A percentile compares a stretch with the other conserved stretches of the same genome.
phyloP scores from a whole-genome alignment of 306 rosid genomes.

The Pyrus communis region DNA sequence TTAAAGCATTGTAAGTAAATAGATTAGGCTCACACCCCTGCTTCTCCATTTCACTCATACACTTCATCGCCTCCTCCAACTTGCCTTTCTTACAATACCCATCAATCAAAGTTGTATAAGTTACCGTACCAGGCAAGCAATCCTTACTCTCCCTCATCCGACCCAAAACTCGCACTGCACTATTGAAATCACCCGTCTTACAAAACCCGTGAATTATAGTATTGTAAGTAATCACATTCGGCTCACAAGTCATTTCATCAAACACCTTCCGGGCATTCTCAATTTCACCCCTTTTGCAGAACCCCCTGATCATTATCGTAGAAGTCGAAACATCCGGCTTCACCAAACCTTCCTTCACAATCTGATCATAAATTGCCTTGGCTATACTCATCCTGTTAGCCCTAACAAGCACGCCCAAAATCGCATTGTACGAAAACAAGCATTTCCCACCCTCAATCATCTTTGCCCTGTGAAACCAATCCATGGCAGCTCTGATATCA shows the following conservation, averaged over 20 bases:
- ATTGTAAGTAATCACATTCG: slow-evolving; percentile 38
- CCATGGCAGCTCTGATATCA: slow-evolving; percentile 40
- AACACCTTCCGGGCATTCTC: slow-evolving; percentile 41
- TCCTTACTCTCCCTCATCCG: slow-evolving; percentile 17
- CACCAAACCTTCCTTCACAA: slow-evolving; percentile 22
- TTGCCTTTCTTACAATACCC: slow-evolving; percentile 45
- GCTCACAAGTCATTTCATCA: slow-evolving; percentile 46
- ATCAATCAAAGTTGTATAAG: slow-evolving; percentile 43
- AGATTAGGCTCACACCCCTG: slow-evolving; percentile 32
- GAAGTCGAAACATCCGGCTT: slow-evolving; percentile 34
- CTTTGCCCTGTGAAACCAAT: slow-evolving; percentile 44
- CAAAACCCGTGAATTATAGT: slow-evolving; percentile 36
- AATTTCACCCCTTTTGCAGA: slow-evolving; percentile 35
- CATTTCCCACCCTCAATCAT: slow-evolving; percentile 19
- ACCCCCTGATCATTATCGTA: slow-evolving; percentile 40
- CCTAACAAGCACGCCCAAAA: slow-evolving; percentile 40
- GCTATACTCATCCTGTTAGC: slow-evolving; percentile 34
- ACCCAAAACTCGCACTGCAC: slow-evolving; percentile 26
- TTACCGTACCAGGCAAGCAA: slow-evolving; percentile 38
- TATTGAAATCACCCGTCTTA: slow-evolving; percentile 33
- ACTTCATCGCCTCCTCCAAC: slow-evolving; percentile 25
- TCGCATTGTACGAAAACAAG: slow-evolving; percentile 31
- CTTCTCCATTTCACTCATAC: slow-evolving; percentile 33
- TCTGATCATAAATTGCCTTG: slow-evolving; percentile 32
- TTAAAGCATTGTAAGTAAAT: slow-evolving; percentile 40